These are phyloP conservation scores for Phalaenopsis hybrid DNA, from an alignment of 116 monocot species.

Conservation along the genomic window DNA sequence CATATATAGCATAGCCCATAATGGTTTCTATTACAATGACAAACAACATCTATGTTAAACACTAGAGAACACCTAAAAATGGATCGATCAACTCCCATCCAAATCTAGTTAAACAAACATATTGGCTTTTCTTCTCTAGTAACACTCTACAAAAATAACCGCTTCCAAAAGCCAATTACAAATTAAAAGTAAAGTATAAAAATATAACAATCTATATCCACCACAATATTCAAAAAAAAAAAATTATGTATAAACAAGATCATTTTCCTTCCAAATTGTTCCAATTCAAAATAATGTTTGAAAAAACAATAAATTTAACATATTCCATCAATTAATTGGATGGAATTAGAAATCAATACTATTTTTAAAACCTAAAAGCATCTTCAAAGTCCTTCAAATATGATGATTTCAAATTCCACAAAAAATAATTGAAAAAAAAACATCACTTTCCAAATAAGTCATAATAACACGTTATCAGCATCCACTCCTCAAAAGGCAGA, in stretches of 20 bases:
- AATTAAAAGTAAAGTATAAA: neutral
- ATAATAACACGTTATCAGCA: neutral
- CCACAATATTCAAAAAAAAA: neutral
- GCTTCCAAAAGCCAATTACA: neutral
- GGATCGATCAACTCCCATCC: neutral
- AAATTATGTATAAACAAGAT: neutral
- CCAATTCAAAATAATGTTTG: slow-evolving; percentile 1
- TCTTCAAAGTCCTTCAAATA: neutral
- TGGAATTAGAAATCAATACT: neutral
- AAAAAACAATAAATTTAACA: neutral
- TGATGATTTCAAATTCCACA: neutral
- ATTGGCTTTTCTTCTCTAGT: neutral
- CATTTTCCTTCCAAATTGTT: neutral
- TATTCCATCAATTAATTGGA: neutral
- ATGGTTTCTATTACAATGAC: neutral
- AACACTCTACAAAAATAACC: neutral
- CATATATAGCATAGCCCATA: neutral
- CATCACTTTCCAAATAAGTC: neutral
- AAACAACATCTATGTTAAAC: neutral
- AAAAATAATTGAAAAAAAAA: neutral
- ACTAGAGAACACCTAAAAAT: neutral
- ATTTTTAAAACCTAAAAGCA: neutral
- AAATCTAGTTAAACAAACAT: neutral
- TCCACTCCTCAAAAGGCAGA: neutral
- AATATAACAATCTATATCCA: no score